Evolutionary conservation across 2,329 filamentous ascomycete genomes (phyloP).

Genomic region (Stagonosporopsis tanaceti): DNA sequence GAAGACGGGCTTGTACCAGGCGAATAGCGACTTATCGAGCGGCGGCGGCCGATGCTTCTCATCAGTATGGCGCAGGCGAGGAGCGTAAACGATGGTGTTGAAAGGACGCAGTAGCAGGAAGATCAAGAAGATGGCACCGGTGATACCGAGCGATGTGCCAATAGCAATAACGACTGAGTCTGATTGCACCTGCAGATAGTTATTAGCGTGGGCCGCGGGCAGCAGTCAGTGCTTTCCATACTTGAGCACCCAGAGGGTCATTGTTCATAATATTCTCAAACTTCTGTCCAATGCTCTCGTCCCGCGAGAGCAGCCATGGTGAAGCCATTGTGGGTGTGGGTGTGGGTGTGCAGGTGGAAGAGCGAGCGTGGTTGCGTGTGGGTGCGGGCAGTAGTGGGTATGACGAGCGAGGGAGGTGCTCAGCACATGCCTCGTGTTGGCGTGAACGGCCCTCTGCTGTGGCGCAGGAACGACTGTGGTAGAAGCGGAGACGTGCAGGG

Average conservation of each 20-base stretch:
- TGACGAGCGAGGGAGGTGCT: conserved; percentile 24
- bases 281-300: conserved; percentile 42
- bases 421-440: conserved; percentile 20
- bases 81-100: conserved; percentile 92
- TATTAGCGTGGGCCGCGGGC: conserved; percentile 15
- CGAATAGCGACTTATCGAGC: conserved; percentile 84
- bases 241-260: conserved; percentile 40
- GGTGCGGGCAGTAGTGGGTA: conserved; percentile 9
- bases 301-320: conserved; percentile 34
- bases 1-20: conserved; percentile 83
- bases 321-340: conserved; percentile 32
- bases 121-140: conserved; percentile 73
- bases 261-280: conserved; percentile 40
- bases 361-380: conserved; percentile 17
- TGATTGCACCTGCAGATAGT: conserved; percentile 57
- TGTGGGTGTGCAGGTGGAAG: conserved; percentile 3
- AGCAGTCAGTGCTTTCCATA: conserved; percentile 13
- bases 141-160: conserved; percentile 79
- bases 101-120: conserved; percentile 93
- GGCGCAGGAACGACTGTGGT: not conserved
- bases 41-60: conserved; percentile 87
- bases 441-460: not conserved
- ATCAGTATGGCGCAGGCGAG: conserved; percentile 91
- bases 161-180: conserved; percentile 80
- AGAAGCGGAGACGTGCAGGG: not conserved